Conservation (phyloP, 2,329 filamentous ascomycete genomes). For the Sclerotinia subarctica region DNA sequence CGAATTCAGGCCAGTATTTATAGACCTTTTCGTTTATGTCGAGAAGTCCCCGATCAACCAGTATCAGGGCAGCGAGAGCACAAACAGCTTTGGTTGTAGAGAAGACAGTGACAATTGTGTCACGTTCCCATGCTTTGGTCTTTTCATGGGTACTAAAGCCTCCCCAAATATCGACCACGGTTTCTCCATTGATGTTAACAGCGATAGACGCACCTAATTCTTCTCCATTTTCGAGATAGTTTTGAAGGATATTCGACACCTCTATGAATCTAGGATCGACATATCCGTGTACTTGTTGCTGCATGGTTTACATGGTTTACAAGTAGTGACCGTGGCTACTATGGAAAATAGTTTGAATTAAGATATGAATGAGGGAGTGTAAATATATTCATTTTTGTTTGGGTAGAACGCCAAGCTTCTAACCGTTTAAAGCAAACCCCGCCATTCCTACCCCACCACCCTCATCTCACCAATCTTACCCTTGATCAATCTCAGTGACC, state of each 20-base stretch:
- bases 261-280: slow-evolving; percentile 41
- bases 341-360: too few relatives aligned
- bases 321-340: background rate
- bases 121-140: slow-evolving; percentile 40
- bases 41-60: slow-evolving; percentile 9
- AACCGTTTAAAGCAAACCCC: too few relatives aligned
- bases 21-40: background rate
- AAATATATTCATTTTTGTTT: too few relatives aligned
- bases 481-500: too few relatives aligned
- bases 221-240: slow-evolving; percentile 40
- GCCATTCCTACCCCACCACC: too few relatives aligned
- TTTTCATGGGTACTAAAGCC: slow-evolving; percentile 39
- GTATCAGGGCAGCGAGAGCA: slow-evolving; percentile 20
- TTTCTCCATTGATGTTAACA: slow-evolving; percentile 43
- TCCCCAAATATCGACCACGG: slow-evolving; percentile 47
- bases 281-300: slow-evolving; percentile 40
- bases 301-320: background rate
- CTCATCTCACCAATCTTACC: too few relatives aligned
- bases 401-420: too few relatives aligned
- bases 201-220: slow-evolving; percentile 47
- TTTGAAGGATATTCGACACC: slow-evolving; percentile 39
- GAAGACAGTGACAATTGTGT: slow-evolving; percentile 43
- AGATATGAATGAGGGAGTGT: too few relatives aligned
- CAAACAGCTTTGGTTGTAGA: slow-evolving; percentile 44
- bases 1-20: slow-evolving; percentile 4